Conservation (phyloP, 78 protist genomes). For the Abeoforma whisleri region DNA sequence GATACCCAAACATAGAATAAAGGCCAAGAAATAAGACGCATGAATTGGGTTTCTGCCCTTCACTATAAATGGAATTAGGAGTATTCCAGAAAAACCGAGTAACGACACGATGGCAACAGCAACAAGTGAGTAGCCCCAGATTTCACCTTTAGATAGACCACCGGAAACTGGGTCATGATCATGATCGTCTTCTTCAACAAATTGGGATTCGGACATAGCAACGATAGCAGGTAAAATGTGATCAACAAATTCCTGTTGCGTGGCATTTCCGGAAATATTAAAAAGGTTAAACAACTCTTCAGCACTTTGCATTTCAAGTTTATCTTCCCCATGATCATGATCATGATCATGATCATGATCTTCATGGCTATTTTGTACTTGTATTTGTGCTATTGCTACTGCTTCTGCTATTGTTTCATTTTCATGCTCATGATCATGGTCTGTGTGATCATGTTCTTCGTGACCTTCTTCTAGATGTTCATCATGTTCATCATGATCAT, state of each 20-base stretch:
- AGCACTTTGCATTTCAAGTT: no score
- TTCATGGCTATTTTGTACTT: no score
- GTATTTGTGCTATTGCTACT: no score
- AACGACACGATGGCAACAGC: background rate
- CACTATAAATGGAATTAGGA: background rate
- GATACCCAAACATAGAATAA: background rate
- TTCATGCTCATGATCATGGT: no score
- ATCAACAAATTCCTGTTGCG: background rate
- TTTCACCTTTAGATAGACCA: background rate
- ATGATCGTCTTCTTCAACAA: background rate
- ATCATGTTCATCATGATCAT: no score
- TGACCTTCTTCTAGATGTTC: no score
- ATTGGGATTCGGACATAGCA: background rate
- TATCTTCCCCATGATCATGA: no score
- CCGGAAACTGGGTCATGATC: background rate
- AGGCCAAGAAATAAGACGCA: constrained; percentile 19
- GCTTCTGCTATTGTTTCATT: no score
- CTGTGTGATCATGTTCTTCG: no score
- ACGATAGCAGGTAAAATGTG: background rate
- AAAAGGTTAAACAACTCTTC: no score
- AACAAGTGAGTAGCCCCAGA: background rate
- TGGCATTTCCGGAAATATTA: background rate
- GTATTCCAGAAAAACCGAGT: background rate
- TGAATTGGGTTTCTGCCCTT: background rate
- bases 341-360: no score